A percentile compares a stretch with the other conserved stretches of the same genome.
phyloP scores from a whole-genome alignment of 768 basidiomycete genomes.

The Amanita inopinata region DNA sequence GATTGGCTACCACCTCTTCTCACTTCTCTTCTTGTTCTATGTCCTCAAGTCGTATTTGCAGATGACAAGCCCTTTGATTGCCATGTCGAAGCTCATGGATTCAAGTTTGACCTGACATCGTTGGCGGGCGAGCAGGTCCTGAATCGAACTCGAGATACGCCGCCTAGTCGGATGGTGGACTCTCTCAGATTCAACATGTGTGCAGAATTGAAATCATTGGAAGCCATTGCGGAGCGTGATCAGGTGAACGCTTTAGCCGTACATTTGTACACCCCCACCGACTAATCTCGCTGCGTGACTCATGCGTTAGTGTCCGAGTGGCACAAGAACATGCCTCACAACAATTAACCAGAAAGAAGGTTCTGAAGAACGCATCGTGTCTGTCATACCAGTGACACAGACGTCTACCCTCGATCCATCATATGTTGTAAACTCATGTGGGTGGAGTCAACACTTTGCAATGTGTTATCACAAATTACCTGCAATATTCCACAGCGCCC shows the following conservation, averaged over 20 bases:
- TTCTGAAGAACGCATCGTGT: slow-evolving; percentile 47
- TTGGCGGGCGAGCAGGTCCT: slow-evolving; percentile 44
- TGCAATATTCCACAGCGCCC: slow-evolving; percentile 27
- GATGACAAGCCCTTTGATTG: slow-evolving; percentile 48
- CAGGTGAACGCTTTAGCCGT: slow-evolving; percentile 41
- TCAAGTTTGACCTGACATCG: slow-evolving; percentile 50
- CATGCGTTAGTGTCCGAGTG: slow-evolving; percentile 46
- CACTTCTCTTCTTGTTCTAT: slow-evolving; percentile 11
- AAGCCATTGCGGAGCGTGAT: slow-evolving; percentile 43
- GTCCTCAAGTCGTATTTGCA: slow-evolving; percentile 16
- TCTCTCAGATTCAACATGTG: slow-evolving; percentile 62
- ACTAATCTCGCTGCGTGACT: slow-evolving; percentile 2
- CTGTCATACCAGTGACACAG: slow-evolving; percentile 69
- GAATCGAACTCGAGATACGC: slow-evolving; percentile 42
- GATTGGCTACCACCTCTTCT: slow-evolving; percentile 9
- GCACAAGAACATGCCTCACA: slow-evolving; percentile 68
- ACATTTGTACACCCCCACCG: slow-evolving; percentile 5
- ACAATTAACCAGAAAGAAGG: slow-evolving; percentile 51
- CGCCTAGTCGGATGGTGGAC: slow-evolving; percentile 56
- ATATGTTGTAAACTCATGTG: slow-evolving; percentile 22
- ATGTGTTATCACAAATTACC: slow-evolving; percentile 10
- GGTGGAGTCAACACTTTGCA: slow-evolving; percentile 21
- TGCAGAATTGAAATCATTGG: slow-evolving; percentile 37
- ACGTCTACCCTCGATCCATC: slow-evolving; percentile 23
- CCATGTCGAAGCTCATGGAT: slow-evolving; percentile 26